Evolutionary conservation across 2,329 filamentous ascomycete genomes (phyloP), one percentile per base, ranked within the genome.

Genomic region (Ophiocordyceps unilateralis): DNA sequence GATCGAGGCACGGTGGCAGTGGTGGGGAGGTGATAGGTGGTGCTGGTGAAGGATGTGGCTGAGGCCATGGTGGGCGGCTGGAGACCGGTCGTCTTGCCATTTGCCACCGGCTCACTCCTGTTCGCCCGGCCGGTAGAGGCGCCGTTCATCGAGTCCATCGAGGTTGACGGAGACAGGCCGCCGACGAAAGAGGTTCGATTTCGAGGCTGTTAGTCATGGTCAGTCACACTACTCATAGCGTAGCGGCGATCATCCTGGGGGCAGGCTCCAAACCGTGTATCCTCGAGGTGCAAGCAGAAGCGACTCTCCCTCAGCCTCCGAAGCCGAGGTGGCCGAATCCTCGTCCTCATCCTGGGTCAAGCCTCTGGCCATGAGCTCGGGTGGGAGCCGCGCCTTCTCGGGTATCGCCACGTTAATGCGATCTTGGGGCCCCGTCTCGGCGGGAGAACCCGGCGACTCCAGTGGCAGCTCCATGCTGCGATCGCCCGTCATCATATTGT

Each of bases 401-500:
- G 89, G 89, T 43, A 95, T 79, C 55, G 76, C 81, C 47, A 93
- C 80, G 58, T 93, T 89, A 64, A 82, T 88, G 47, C 87, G 80
- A 61, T 96, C 87, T 51, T 82, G 75, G 2, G 91, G 91, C 1
- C 89, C 89, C 44, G 74, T 82, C 62, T 98, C 91, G 49, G 77
- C 81, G 17, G 76, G 63, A 7, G 83, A 85, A 1, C 78, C 78
- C 1, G 91, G 88, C 15, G 89, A 89, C 59, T 98, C 91, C 22
- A 98, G 70, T 2, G 91, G 91, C 47, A 98, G 67, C 58, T 98
- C 91, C 76, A 88, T 91, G 48, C 84, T 93, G 56, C 84, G 93
- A 55, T 93, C 86, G 44, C 89, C 88, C 0, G 91, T 98, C 66
- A 95, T 78, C 48, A 89, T 96, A 61, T 98, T 98, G 71, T 93